Conservation (phyloP, 192 early-diverging fungal genomes). For the Funneliformis geosporum region DNA sequence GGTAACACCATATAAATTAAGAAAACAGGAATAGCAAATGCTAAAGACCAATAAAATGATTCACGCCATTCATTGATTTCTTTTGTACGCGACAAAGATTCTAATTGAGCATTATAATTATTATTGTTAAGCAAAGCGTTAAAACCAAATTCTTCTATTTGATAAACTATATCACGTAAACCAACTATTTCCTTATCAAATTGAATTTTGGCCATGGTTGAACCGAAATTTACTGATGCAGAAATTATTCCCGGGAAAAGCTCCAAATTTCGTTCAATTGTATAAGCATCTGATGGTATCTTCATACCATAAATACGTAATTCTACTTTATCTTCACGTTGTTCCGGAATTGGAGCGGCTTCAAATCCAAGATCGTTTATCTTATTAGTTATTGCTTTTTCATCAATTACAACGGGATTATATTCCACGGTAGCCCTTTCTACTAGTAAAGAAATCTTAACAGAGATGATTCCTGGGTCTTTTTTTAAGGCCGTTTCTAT, state of each 20-base stretch:
- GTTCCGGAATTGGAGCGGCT: slow-evolving; percentile 57
- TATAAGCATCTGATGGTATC: slow-evolving; percentile 75
- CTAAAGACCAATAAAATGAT: slow-evolving; percentile 65
- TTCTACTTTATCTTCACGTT: slow-evolving; percentile 52
- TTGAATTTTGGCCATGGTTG: slow-evolving; percentile 74
- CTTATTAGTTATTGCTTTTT: slow-evolving; percentile 55
- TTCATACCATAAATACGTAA: slow-evolving; percentile 94
- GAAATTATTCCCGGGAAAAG: slow-evolving; percentile 60
- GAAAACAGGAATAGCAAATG: slow-evolving; percentile 82
- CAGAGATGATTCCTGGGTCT: slow-evolving; percentile 62
- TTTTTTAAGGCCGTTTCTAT: slow-evolving; percentile 73
- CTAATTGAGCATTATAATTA: slow-evolving; percentile 72
- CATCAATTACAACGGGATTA: slow-evolving; percentile 50
- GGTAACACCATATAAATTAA: slow-evolving; percentile 77
- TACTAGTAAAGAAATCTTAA: slow-evolving; percentile 82
- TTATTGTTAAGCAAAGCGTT: slow-evolving; percentile 68
- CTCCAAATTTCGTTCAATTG: slow-evolving; percentile 72
- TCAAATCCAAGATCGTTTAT: slow-evolving; percentile 78
- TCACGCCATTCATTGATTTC: slow-evolving; percentile 82
- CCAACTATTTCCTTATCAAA: slow-evolving; percentile 64
- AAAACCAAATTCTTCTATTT: slow-evolving; percentile 82
- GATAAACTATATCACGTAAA: slow-evolving; percentile 76
- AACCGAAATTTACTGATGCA: slow-evolving; percentile 73
- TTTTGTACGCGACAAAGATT: slow-evolving; percentile 79
- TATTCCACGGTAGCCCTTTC: slow-evolving; percentile 76